phyloP scores from a whole-genome alignment of 805 yeast genomes.

The Helenozyma rhizophorensis region DNA sequence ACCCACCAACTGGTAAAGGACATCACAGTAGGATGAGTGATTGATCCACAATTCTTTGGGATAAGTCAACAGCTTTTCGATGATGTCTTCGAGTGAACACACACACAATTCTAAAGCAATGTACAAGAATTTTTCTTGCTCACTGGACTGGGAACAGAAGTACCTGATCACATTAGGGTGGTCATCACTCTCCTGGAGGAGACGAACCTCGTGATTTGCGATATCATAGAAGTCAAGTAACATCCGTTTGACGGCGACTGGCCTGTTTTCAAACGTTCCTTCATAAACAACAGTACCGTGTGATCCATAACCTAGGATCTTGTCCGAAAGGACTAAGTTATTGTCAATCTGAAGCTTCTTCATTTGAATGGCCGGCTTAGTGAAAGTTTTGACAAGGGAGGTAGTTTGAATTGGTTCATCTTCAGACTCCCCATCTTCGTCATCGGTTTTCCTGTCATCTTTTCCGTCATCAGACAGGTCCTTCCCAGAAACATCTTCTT shows the following conservation, averaged over 20 bases:
- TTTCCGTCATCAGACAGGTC: slow-evolving; percentile 5
- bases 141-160: slow-evolving; percentile 84
- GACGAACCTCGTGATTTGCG: slow-evolving; percentile 85
- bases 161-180: slow-evolving; percentile 94
- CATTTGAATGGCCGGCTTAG: slow-evolving; percentile 11
- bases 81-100: slow-evolving; percentile 81
- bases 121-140: slow-evolving; percentile 70
- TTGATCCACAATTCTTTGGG: slow-evolving; percentile 41
- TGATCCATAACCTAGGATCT: slow-evolving; percentile 89
- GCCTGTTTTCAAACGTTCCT: slow-evolving; percentile 87
- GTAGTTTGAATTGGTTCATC: slow-evolving; percentile 17
- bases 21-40: slow-evolving; percentile 24
- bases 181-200: slow-evolving; percentile 91
- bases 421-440: slow-evolving; percentile 1
- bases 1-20: slow-evolving; percentile 69
- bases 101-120: slow-evolving; percentile 91
- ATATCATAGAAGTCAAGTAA: slow-evolving; percentile 87
- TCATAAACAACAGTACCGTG: slow-evolving; percentile 93
- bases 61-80: slow-evolving; percentile 46
- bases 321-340: slow-evolving; percentile 61
- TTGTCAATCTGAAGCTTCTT: slow-evolving; percentile 41
- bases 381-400: slow-evolving; percentile 23
- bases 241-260: slow-evolving; percentile 95
- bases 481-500: slow-evolving; percentile 21
- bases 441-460: slow-evolving; percentile 2